These are phyloP conservation scores for Acacia confusa DNA, from an alignment of 306 rosid species.

Conservation along the genomic window DNA sequence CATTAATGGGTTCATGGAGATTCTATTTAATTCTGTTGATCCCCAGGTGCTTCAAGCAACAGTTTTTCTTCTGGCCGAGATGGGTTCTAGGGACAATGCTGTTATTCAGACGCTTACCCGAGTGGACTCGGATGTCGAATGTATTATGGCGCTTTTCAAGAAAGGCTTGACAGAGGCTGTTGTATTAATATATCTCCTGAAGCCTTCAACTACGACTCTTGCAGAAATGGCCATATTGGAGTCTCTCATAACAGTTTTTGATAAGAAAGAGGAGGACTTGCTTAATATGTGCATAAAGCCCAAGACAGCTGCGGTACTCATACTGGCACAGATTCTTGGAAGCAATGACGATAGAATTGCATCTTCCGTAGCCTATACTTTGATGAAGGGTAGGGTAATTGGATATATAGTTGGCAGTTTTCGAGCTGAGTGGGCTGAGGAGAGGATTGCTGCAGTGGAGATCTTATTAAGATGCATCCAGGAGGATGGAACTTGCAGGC, in stretches of 20 bases:
- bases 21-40: conserved; percentile 76
- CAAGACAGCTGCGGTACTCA: conserved; percentile 70
- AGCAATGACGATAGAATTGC: conserved; percentile 48
- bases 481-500: conserved; percentile 79
- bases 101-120: conserved; percentile 73
- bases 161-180: conserved; percentile 80
- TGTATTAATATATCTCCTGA: conserved; percentile 71
- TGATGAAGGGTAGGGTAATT: conserved; percentile 50
- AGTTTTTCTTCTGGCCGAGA: conserved; percentile 74
- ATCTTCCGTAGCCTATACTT: conserved; percentile 44
- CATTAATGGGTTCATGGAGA: conserved; percentile 81
- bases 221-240: conserved; percentile 55
- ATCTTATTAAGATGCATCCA: conserved; percentile 76
- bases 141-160: conserved; percentile 67
- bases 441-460: conserved; percentile 73
- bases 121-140: conserved; percentile 82
- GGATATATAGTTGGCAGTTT: conserved; percentile 56
- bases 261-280: conserved; percentile 57
- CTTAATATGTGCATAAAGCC: conserved; percentile 63
- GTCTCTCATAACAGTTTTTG: conserved; percentile 56
- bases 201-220: conserved; percentile 43
- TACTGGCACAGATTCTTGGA: conserved; percentile 60
- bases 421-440: conserved; percentile 64
- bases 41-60: conserved; percentile 60
- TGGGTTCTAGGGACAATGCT: conserved; percentile 67